Percentiles rank a stretch among this genome's conserved stretches.
phyloP scores from a whole-genome alignment of 1,284 basidiomycete genomes.

The Ceratobasidium theobromae region DNA sequence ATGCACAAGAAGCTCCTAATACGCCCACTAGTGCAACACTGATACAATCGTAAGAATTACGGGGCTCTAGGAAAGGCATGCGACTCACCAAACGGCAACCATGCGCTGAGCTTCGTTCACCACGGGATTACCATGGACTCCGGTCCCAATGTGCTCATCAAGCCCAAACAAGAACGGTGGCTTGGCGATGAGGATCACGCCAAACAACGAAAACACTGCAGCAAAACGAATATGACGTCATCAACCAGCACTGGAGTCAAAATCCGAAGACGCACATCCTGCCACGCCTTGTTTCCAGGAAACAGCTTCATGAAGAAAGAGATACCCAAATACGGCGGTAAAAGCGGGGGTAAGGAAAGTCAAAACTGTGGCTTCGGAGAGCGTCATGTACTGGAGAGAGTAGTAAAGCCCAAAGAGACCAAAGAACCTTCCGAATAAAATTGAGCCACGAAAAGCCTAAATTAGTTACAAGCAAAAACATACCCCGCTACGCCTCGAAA shows the following conservation, averaged over 20 bases:
- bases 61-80: neutral
- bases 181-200: constrained; percentile 46
- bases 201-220: constrained; percentile 43
- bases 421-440: constrained; percentile 23
- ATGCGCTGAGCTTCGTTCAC: constrained; percentile 38
- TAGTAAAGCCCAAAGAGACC: constrained; percentile 34
- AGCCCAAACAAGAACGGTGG: constrained; percentile 29
- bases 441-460: neutral
- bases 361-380: constrained; percentile 34
- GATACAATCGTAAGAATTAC: neutral
- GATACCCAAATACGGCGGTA: constrained; percentile 64
- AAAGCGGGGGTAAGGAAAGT: constrained; percentile 58
- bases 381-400: constrained; percentile 34
- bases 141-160: neutral
- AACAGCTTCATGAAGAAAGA: constrained; percentile 69
- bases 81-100: constrained; percentile 38
- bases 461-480: neutral
- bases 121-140: neutral
- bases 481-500: constrained; percentile 33
- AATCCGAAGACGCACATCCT: constrained; percentile 38
- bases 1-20: constrained; percentile 37
- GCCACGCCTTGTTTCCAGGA: constrained; percentile 53
- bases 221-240: too few species aligned
- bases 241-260: neutral
- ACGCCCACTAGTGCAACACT: constrained; percentile 40